Percentiles rank a stretch among this genome's conserved stretches.
Conservation (phyloP, 495 filamentous ascomycete species). For the Neurospora sp. region DNA sequence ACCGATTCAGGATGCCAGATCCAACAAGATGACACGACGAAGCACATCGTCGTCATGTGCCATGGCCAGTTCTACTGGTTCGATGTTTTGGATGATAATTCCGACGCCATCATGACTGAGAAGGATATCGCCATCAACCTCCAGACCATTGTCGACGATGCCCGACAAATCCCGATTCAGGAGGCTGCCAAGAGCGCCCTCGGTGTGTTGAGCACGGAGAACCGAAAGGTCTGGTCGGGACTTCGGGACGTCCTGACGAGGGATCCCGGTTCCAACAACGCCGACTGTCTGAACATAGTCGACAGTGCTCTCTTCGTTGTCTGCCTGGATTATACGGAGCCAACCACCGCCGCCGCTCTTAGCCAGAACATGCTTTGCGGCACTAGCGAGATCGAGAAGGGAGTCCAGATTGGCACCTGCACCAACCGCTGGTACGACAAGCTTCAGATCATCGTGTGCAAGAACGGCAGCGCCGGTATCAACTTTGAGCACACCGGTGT, state of each 20-base stretch:
- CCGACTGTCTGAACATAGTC: slow-evolving; percentile 87
- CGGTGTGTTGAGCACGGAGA: slow-evolving; percentile 91
- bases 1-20: slow-evolving; percentile 95
- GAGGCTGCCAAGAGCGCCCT: slow-evolving; percentile 90
- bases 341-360: slow-evolving; percentile 63
- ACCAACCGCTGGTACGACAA: slow-evolving; percentile 99
- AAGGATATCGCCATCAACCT: slow-evolving; percentile 88
- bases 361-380: slow-evolving; percentile 98
- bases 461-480: slow-evolving; percentile 95
- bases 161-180: slow-evolving; percentile 76
- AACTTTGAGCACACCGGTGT: slow-evolving; percentile 99
- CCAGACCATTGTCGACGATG: slow-evolving; percentile 85
- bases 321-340: slow-evolving; percentile 87
- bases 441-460: slow-evolving; percentile 97
- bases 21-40: slow-evolving; percentile 78
- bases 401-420: slow-evolving; percentile 93
- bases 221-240: slow-evolving; percentile 90
- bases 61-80: slow-evolving; percentile 99
- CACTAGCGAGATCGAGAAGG: slow-evolving; percentile 79
- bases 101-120: slow-evolving; percentile 94
- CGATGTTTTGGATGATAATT: slow-evolving; percentile 89
- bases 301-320: slow-evolving; percentile 90
- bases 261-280: slow-evolving; percentile 83
- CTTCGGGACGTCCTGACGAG: slow-evolving; percentile 80
- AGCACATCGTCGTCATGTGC: slow-evolving; percentile 89